Evolutionary conservation across 495 filamentous ascomycete genomes (phyloP).

Genomic region (Tuber aestivum): DNA sequence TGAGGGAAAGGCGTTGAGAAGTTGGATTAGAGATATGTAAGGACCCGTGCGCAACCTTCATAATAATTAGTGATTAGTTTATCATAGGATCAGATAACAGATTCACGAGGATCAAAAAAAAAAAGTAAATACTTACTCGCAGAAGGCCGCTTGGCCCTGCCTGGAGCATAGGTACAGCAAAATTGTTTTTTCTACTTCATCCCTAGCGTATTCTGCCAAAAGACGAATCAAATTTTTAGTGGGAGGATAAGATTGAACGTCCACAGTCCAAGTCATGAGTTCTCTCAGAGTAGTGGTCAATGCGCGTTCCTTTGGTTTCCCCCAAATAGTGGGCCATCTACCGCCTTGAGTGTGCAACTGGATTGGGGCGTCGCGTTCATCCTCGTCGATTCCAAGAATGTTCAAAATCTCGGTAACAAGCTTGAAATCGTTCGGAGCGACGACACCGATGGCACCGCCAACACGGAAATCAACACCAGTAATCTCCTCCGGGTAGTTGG

Average conservation of each 20-base stretch:
- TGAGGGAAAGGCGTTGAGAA: constrained; percentile 87
- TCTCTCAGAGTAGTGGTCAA: constrained; percentile 83
- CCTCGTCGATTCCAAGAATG: constrained; percentile 66
- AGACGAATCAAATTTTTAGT: constrained; percentile 82
- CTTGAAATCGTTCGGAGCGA: constrained; percentile 72
- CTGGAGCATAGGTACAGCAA: constrained; percentile 76
- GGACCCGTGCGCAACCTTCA: constrained; percentile 69
- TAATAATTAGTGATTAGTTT: constrained; percentile 16
- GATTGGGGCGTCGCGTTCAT: constrained; percentile 73
- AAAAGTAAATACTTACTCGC: constrained; percentile 51
- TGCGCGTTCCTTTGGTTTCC: constrained; percentile 76
- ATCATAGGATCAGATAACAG: constrained; percentile 43
- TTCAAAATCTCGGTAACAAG: constrained; percentile 80
- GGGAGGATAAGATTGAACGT: constrained; percentile 86
- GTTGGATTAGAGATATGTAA: constrained; percentile 73
- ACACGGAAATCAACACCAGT: constrained; percentile 89
- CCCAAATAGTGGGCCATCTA: constrained; percentile 97
- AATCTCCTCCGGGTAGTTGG: constrained; percentile 80
- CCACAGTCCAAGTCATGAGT: constrained; percentile 88
- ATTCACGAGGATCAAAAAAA: constrained; percentile 22
- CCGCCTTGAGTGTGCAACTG: constrained; percentile 69
- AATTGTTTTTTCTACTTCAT: constrained; percentile 77
- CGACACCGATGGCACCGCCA: constrained; percentile 88
- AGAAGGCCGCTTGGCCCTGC: constrained; percentile 91
- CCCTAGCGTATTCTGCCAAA: constrained; percentile 75